Conservation (phyloP, 352 stramenopile species). For the Phytophthora kernoviae region DNA sequence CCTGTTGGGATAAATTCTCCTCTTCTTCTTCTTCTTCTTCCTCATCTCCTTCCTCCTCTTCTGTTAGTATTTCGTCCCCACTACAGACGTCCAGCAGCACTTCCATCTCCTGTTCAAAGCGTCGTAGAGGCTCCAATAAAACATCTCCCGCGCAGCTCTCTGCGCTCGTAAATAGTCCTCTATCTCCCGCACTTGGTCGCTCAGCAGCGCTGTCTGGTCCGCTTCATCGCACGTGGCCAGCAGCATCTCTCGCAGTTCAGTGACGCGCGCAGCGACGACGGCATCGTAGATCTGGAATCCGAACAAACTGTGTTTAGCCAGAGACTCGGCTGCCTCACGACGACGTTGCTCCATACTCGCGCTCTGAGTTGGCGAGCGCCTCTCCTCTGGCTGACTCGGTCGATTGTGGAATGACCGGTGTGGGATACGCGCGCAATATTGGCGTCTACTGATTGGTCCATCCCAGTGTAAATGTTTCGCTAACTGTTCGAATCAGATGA, state of each 20-base stretch:
- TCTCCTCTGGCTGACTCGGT: background rate
- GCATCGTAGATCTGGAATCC: conserved; percentile 64
- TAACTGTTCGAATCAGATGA: too few relatives aligned
- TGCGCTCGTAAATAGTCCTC: conserved; percentile 44
- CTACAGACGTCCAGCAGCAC: conserved; percentile 59
- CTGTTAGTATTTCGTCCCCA: conserved; percentile 20
- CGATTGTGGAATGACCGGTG: conserved; percentile 15
- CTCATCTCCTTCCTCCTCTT: conserved; percentile 1
- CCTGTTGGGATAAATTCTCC: conserved; percentile 9
- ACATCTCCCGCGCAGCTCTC: conserved; percentile 42
- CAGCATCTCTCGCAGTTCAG: conserved; percentile 56
- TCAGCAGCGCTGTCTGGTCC: conserved; percentile 56
- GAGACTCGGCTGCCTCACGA: conserved; percentile 21
- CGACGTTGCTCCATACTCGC: conserved; percentile 34
- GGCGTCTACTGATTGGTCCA: too few relatives aligned
- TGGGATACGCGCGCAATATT: too few relatives aligned
- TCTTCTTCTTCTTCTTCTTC: conserved; percentile 12
- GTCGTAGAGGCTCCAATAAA: conserved; percentile 55
- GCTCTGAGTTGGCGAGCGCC: background rate
- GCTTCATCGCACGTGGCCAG: conserved; percentile 41
- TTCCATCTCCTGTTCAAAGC: conserved; percentile 73
- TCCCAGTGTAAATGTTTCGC: too few relatives aligned
- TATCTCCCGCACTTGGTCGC: conserved; percentile 58
- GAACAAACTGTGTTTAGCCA: conserved; percentile 59
- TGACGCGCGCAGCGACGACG: conserved; percentile 39